A percentile compares a stretch with the other conserved stretches of the same genome.
Evolutionary conservation across 352 stramenopile genomes (phyloP).

Genomic region (Elongisporangium anandrum): DNA sequence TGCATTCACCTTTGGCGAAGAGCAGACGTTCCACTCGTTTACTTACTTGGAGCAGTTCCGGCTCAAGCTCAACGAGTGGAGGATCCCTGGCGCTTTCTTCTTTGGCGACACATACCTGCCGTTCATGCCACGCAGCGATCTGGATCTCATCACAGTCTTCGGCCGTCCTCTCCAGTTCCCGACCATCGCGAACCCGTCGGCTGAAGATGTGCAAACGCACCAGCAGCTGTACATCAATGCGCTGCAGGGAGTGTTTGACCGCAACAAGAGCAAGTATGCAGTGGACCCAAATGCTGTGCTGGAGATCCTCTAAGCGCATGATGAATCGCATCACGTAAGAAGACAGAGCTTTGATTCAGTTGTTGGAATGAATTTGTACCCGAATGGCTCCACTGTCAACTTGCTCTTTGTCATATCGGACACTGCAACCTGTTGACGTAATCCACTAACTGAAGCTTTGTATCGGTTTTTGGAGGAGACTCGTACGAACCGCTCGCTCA

Average conservation of each 20-base stretch:
- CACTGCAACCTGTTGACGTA: background rate
- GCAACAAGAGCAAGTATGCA: conserved; percentile 44
- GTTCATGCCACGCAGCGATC: conserved; percentile 67
- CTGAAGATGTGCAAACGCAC: conserved; percentile 70
- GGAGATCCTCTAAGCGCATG: conserved; percentile 1
- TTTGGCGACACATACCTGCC: conserved; percentile 56
- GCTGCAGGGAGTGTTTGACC: conserved; percentile 52
- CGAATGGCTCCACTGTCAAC: background rate
- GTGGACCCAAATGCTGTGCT: conserved; percentile 19
- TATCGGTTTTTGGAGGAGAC: background rate
- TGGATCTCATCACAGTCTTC: conserved; percentile 60
- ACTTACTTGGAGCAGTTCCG: conserved; percentile 55
- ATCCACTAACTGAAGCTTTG: background rate
- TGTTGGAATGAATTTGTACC: too few relatives aligned
- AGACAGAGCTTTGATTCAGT: too few relatives aligned
- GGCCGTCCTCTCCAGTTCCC: conserved; percentile 58
- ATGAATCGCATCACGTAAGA: too few relatives aligned
- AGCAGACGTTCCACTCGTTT: conserved; percentile 69
- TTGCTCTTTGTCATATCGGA: background rate
- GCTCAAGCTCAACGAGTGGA: conserved; percentile 65
- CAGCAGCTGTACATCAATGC: conserved; percentile 61
- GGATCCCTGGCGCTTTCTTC: conserved; percentile 66
- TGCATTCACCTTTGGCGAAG: conserved; percentile 88
- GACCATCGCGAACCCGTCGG: conserved; percentile 51
- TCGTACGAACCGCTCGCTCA: background rate